A percentile compares a stretch with the other conserved stretches of the same genome.
Evolutionary conservation across 768 basidiomycete species (phyloP).

Genomic region (Hericium coralloides): DNA sequence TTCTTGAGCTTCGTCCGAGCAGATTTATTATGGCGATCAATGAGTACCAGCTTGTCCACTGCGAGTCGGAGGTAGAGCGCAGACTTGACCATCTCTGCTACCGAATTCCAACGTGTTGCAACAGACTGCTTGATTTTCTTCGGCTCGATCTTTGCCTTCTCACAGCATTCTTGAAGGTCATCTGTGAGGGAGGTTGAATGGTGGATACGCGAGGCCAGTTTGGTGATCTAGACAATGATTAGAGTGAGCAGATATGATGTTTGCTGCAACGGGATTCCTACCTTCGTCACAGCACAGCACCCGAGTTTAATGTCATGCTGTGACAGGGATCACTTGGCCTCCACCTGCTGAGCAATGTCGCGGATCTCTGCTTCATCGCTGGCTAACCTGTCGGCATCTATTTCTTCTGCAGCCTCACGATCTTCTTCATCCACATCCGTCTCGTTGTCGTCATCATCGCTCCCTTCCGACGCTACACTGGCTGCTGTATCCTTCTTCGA

Average conservation of each 20-base stretch:
- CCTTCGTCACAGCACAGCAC: conserved; percentile 6
- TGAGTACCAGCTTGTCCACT: conserved; percentile 10
- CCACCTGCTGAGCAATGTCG: neutral
- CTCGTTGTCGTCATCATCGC: conserved; percentile 2
- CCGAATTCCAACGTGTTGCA: conserved; percentile 19
- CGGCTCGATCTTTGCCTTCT: neutral
- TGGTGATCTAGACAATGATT: conserved; percentile 1
- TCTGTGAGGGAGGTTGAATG: conserved; percentile 4
- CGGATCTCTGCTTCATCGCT: neutral
- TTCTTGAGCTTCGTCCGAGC: conserved; percentile 3
- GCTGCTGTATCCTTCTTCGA: neutral
- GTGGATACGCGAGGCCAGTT: conserved; percentile 8
- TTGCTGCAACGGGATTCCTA: neutral
- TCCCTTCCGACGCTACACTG: neutral
- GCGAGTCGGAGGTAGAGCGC: conserved; percentile 10
- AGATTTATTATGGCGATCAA: conserved; percentile 10
- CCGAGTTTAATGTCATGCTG: neutral
- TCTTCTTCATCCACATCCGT: conserved; percentile 2
- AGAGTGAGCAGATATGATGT: neutral
- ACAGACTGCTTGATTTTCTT: conserved; percentile 13
- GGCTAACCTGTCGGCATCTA: conserved; percentile 3
- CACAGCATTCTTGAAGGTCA: conserved; percentile 5
- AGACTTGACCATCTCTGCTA: conserved; percentile 11
- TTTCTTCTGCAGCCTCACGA: conserved; percentile 3
- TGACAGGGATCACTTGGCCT: neutral